phyloP scores from a whole-genome alignment of 2,329 filamentous ascomycete genomes.

The Ilyonectria sp. region DNA sequence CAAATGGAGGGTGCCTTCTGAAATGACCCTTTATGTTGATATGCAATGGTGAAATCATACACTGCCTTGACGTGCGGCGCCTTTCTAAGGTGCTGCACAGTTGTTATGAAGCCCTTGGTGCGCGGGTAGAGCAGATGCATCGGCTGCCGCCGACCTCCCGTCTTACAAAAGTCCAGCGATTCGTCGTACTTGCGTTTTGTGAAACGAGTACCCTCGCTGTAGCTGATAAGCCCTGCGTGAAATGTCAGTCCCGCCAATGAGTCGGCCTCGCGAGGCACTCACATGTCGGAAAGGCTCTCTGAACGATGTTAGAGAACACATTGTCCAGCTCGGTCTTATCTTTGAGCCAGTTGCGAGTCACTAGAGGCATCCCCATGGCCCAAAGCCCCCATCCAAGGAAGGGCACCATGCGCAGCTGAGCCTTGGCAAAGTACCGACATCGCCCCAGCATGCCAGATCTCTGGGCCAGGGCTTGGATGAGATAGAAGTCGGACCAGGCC shows the following conservation, averaged over 20 bases:
- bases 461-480: slow-evolving; percentile 72
- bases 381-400: slow-evolving; percentile 76
- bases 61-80: slow-evolving; percentile 67
- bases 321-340: slow-evolving; percentile 70
- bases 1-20: slow-evolving; percentile 66
- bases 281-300: slow-evolving; percentile 71
- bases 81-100: slow-evolving; percentile 68
- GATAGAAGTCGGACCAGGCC: slow-evolving; percentile 75
- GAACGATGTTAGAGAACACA: slow-evolving; percentile 69
- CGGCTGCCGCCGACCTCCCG: slow-evolving; percentile 65
- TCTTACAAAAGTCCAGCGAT: slow-evolving; percentile 67
- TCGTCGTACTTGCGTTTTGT: slow-evolving; percentile 67
- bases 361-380: slow-evolving; percentile 76
- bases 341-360: slow-evolving; percentile 71
- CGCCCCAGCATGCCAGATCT: slow-evolving; percentile 71
- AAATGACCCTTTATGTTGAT: slow-evolving; percentile 61
- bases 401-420: slow-evolving; percentile 70
- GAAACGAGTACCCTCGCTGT: slow-evolving; percentile 75
- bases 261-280: slow-evolving; percentile 48
- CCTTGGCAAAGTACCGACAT: slow-evolving; percentile 75
- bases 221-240: slow-evolving; percentile 72
- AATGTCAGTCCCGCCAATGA: slow-evolving; percentile 27
- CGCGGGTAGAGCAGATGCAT: slow-evolving; percentile 72
- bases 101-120: slow-evolving; percentile 73
- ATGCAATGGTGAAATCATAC: slow-evolving; percentile 70